These are phyloP conservation scores for Gossypioides kirkii DNA, from an alignment of 345 rosid genomes.

Conservation along the genomic window DNA sequence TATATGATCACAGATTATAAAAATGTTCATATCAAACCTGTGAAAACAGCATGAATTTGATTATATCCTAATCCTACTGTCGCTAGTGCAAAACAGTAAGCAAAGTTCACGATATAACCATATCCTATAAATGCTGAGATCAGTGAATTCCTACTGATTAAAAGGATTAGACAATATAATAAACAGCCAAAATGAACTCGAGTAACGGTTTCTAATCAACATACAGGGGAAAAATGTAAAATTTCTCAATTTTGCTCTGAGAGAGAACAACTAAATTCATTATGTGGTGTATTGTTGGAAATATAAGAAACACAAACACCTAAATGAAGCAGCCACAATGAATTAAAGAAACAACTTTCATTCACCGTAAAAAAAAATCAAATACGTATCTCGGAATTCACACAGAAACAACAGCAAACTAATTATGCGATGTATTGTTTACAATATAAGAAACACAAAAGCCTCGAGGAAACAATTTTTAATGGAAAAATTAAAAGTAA, in stretches of 20 bases:
- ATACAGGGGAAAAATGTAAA: neutral
- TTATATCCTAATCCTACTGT: neutral
- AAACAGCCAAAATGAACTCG: neutral
- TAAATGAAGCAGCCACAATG: neutral
- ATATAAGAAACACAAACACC: neutral
- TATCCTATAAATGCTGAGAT: neutral
- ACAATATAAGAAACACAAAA: neutral
- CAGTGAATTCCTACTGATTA: neutral
- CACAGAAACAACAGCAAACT: neutral
- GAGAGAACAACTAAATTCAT: neutral
- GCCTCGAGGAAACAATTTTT: neutral
- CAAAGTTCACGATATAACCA: neutral
- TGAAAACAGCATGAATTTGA: neutral
- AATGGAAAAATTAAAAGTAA: neutral
- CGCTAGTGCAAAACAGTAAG: neutral
- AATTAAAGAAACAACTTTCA: neutral
- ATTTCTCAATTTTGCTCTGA: neutral
- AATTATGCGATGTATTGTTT: neutral
- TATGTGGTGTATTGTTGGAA: neutral
- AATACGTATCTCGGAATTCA: neutral
- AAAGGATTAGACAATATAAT: neutral
- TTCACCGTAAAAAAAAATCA: neutral
- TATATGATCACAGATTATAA: conserved; percentile 1
- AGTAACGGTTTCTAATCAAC: neutral
- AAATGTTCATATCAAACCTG: neutral